phyloP scores from a whole-genome alignment of 1,139 yeast genomes.

The Lodderomyces pseudojiufengensis region DNA sequence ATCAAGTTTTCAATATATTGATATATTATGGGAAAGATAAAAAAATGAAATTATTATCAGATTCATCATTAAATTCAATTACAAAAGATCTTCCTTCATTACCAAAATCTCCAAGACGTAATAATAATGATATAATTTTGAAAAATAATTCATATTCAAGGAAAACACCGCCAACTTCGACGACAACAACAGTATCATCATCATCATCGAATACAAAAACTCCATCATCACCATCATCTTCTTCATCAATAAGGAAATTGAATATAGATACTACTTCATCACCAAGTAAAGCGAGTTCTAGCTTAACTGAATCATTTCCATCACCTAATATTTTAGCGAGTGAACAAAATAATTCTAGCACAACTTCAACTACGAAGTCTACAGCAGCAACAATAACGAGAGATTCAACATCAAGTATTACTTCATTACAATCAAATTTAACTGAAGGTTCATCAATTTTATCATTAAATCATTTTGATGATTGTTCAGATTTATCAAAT shows the following conservation, averaged over 20 bases:
- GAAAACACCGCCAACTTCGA: background rate
- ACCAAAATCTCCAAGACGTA: too few relatives aligned
- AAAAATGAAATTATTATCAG: background rate
- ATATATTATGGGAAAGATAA: constrained; percentile 13
- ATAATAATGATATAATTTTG: too few relatives aligned
- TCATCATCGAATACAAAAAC: background rate
- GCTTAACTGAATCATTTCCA: background rate
- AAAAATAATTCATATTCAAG: too few relatives aligned
- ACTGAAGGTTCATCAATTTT: constrained; percentile 8
- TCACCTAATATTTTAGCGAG: background rate
- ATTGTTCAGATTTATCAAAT: background rate
- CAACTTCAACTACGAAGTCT: constrained; percentile 4
- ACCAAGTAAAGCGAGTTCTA: too few relatives aligned
- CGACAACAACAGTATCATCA: background rate
- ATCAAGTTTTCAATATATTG: constrained; percentile 17
- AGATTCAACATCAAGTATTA: constrained; percentile 4
- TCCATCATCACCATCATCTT: background rate
- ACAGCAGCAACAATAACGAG: constrained; percentile 2
- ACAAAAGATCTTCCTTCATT: constrained; percentile 3
- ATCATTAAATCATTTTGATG: constrained; percentile 3
- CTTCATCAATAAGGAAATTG: background rate
- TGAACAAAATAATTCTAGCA: too few relatives aligned
- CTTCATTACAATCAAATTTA: constrained; percentile 5
- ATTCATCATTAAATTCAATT: background rate
- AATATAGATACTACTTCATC: background rate